Conservation (phyloP, 257 asterid species). For the Fraxinus quadrangulata region DNA sequence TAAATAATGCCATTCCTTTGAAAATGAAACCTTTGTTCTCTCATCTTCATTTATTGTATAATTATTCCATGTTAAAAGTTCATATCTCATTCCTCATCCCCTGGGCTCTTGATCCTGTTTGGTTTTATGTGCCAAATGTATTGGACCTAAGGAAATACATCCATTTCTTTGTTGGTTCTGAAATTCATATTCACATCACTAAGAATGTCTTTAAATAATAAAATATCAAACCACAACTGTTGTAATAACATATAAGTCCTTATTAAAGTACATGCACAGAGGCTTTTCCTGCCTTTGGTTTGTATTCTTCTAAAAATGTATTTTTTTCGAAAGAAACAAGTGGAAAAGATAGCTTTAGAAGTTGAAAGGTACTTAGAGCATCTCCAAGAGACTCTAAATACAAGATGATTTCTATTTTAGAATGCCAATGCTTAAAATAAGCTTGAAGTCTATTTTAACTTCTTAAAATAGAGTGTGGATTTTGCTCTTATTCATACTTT, state of each 20-base stretch:
- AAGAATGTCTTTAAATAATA: background rate
- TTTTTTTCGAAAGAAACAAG: background rate
- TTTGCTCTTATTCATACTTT: too few relatives aligned
- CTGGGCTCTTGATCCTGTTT: background rate
- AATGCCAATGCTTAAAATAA: too few relatives aligned
- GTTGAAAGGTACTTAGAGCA: background rate
- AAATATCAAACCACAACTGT: background rate
- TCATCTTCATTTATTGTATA: background rate
- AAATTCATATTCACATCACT: background rate
- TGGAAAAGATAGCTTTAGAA: background rate
- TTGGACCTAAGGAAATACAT: background rate
- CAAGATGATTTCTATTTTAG: too few relatives aligned
- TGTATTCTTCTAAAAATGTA: background rate
- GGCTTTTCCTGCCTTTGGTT: slow-evolving; percentile 6
- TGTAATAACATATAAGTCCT: background rate
- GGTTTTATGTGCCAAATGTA: background rate
- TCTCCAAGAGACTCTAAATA: too few relatives aligned
- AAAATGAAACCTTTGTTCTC: background rate
- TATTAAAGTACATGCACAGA: background rate
- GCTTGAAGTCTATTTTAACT: too few relatives aligned
- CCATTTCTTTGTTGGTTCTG: background rate
- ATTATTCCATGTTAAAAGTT: background rate
- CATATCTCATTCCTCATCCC: background rate
- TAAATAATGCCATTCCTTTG: background rate
- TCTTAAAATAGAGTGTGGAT: too few relatives aligned